Conservation (phyloP, 78 protist species). For the Emiliania huxleyi region DNA sequence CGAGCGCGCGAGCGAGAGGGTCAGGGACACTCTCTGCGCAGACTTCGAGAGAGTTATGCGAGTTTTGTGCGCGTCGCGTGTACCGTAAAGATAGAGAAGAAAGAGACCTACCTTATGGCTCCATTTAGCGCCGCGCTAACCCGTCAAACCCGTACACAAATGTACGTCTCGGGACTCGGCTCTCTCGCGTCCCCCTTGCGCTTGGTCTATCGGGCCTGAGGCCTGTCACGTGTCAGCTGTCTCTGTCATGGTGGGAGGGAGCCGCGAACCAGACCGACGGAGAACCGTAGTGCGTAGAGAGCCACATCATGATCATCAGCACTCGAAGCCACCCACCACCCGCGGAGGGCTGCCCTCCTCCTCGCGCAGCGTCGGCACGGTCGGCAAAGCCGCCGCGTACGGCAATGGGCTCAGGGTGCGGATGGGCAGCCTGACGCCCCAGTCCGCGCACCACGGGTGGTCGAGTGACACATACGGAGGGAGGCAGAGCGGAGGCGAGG, state of each 20-base stretch:
- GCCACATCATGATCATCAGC: not conserved
- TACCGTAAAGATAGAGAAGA: no score
- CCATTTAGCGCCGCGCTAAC: no score
- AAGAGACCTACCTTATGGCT: no score
- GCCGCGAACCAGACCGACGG: not conserved
- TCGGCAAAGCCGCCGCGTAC: not conserved
- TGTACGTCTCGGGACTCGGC: no score
- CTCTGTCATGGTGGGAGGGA: no score
- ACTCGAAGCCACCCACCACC: not conserved
- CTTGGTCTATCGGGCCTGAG: no score
- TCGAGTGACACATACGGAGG: slow-evolving; percentile 14
- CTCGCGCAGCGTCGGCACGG: not conserved
- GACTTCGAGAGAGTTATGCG: no score
- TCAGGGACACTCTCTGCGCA: no score
- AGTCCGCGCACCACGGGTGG: slow-evolving; percentile 16
- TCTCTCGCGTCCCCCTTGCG: no score
- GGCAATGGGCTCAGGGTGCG: not conserved
- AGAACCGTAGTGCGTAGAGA: not conserved
- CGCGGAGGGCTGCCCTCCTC: not conserved
- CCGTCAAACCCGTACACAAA: not conserved
- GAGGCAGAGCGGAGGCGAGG: not conserved
- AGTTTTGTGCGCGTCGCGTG: no score
- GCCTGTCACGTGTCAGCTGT: no score
- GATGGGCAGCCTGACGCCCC: not conserved
- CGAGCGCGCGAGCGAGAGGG: no score